Base-by-base conservation (phyloP, 2,329 filamentous ascomycete genomes). In the Tricladium varicosporioides region DNA sequence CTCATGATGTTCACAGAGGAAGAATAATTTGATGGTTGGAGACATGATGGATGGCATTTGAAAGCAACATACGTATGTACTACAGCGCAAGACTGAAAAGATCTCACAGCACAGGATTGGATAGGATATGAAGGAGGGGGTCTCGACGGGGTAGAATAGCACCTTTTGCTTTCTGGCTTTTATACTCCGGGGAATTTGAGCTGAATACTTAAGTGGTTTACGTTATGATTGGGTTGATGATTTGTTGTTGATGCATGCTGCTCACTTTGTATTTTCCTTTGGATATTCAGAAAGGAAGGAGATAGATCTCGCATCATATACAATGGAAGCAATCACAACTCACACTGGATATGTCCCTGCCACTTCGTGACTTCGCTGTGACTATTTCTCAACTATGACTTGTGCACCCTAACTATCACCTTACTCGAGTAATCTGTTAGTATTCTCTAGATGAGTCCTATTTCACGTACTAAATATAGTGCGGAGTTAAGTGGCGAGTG, bases 81-180 rank as follows among this genome's bases (percentile, higher is more conserved):
- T 40, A 40, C 36, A 40, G 36, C 36, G 36, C 10, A 40, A 40
- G 36, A n/a, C 22, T 27, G 22, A 27, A 27, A 27, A 27, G 22
- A 27, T 27, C 22, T 3, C 22, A 27, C 22, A 27, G 22, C 22
- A 27, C 22, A 27, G 22, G n/a, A n/a, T 27, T 27, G 13, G 13
- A 51, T 32, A 45, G 51, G 51, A 36, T 50, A 49, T 22, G 53
- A 45, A 11, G 16, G 18, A 50, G 46, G 22, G 15, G 33, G 60
- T 66, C 64, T 65, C 64, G 57, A 66, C 64, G 64, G 64, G 63
- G 60, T 59, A 56, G 54, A 46, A 55, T 51, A 54, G 57, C 53
- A 44, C 15, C 27, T 48, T 52, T 36, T 54, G 16, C 13, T 56
- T 52, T 52, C 51, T 36, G n/a, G 45, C 50, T 48, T 48, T 56